Evolutionary conservation across 1,284 basidiomycete genomes (phyloP).

Genomic region (Trichosporon sp.): DNA sequence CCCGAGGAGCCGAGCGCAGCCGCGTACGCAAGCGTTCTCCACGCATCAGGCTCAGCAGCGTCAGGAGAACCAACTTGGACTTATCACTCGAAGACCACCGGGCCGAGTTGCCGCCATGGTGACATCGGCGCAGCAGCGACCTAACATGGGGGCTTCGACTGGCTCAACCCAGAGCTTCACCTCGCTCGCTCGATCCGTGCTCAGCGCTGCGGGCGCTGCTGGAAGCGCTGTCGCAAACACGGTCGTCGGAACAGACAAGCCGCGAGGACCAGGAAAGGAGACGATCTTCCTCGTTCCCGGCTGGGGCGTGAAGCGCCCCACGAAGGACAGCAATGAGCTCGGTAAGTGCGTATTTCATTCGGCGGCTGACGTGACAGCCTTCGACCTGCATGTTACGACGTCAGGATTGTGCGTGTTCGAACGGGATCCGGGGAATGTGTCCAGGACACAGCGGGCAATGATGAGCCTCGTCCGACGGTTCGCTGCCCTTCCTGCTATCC

Average conservation of each 20-base stretch:
- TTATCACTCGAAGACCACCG: slow-evolving; percentile 6
- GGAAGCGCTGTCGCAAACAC: background rate
- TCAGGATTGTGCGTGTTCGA: slow-evolving; percentile 62
- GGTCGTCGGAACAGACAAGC: background rate
- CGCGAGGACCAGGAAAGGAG: slow-evolving; percentile 31
- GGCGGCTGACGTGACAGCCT: slow-evolving; percentile 23
- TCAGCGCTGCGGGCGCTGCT: background rate
- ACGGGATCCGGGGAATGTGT: slow-evolving; percentile 65
- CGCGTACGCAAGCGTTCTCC: slow-evolving; percentile 15
- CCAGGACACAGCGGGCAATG: slow-evolving; percentile 73
- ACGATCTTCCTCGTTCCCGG: slow-evolving; percentile 46
- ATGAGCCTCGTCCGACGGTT: slow-evolving; percentile 71
- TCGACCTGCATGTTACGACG: slow-evolving; percentile 27
- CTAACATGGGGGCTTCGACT: background rate
- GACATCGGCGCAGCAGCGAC: background rate
- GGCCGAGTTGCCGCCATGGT: slow-evolving; percentile 7
- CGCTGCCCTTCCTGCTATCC: slow-evolving; percentile 29
- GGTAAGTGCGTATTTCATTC: slow-evolving; percentile 23
- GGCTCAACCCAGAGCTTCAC: slow-evolving; percentile 1
- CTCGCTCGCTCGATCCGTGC: background rate
- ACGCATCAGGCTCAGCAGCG: slow-evolving; percentile 14
- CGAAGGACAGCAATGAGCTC: slow-evolving; percentile 29
- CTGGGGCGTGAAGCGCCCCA: slow-evolving; percentile 45
- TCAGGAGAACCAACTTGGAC: background rate
- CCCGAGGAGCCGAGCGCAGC: slow-evolving; percentile 14